Conservation (phyloP, 2,329 filamentous ascomycete genomes). For the Trichoderma semiorbis region DNA sequence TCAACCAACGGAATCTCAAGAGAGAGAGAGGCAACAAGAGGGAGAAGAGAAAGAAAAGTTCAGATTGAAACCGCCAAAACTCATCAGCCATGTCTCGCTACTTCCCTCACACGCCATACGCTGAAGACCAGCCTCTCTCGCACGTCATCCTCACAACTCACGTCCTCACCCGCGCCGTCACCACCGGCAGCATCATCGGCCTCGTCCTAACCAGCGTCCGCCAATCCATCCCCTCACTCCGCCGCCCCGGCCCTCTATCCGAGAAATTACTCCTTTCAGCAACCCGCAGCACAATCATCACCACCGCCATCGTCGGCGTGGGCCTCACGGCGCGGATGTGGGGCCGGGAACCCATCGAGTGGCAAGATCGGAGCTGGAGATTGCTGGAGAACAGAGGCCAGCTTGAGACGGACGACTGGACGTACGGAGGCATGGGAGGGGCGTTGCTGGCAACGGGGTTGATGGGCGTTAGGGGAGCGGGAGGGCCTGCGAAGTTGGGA, state of each 20-base stretch:
- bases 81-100: conserved; percentile 48
- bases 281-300: conserved; percentile 44
- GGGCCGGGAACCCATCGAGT: conserved; percentile 57
- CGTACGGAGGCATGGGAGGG: conserved; percentile 40
- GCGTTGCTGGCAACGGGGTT: conserved; percentile 33
- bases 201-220: conserved; percentile 36
- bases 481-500: conserved; percentile 26
- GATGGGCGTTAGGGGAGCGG: conserved; percentile 26
- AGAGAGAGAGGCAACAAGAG: neutral
- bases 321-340: conserved; percentile 50
- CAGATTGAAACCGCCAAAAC: neutral
- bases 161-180: conserved; percentile 54
- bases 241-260: conserved; percentile 28
- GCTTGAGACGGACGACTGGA: conserved; percentile 55
- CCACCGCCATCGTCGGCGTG: conserved; percentile 41
- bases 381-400: conserved; percentile 57
- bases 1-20: neutral
- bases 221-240: conserved; percentile 28
- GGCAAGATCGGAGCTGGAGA: conserved; percentile 61
- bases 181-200: conserved; percentile 50
- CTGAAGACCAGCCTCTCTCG: conserved; percentile 59
- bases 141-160: conserved; percentile 57
- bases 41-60: neutral
- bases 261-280: conserved; percentile 43
- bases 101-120: conserved; percentile 53